Base-by-base conservation (phyloP, 176 grass and related monocot species). In the Bothriochloa decipiens region DNA sequence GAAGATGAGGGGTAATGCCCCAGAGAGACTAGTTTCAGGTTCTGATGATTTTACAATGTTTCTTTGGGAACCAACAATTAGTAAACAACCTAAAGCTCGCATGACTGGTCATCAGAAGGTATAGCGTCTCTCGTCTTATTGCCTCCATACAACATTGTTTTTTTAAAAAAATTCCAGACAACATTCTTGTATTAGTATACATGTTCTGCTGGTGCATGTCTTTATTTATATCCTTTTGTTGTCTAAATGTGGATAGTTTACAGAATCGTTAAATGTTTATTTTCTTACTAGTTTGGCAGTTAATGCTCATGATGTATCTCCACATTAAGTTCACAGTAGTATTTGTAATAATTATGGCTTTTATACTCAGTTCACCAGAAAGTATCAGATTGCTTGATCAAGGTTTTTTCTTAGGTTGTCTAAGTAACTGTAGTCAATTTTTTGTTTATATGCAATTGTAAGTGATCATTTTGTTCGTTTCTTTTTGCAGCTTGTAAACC, bases 91-190 rank as follows among this genome's bases (percentile, higher is more conserved):
- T 40, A 95, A 92, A 87, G 91, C 93, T 60, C 91, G 96, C 64
- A 84, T 98, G 89, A 95, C 96, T 87, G 96, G 96, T 89, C 96
- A 98, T 92, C 96, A 98, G 81, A 92, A 98, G 96, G 96, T 98
- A 74, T 45, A 61, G 6, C 0, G 20, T 87, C 11, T 68, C 55
- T 71, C 4, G 61, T 43, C 68, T 67, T 47, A 72, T 58, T 43
- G 8, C 33, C 18, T 80, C 23, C 47, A 73, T 11, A 39, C 23
- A 87, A 76, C 11, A 8, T 17, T 65, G 2, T 57, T 8, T n/a
- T 12, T 18, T 57, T 55, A 55, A 55, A 8, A 20, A 40, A 40
- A 40, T 5, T 57, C 17, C 52, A 57, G 20, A 22, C 18, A 55
- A 10, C 15, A 8, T 23, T 52, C 42, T 82, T 58, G 27, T 4